phyloP scores from a whole-genome alignment of 208 protist genomes.

The Wallacemonas sp. region DNA sequence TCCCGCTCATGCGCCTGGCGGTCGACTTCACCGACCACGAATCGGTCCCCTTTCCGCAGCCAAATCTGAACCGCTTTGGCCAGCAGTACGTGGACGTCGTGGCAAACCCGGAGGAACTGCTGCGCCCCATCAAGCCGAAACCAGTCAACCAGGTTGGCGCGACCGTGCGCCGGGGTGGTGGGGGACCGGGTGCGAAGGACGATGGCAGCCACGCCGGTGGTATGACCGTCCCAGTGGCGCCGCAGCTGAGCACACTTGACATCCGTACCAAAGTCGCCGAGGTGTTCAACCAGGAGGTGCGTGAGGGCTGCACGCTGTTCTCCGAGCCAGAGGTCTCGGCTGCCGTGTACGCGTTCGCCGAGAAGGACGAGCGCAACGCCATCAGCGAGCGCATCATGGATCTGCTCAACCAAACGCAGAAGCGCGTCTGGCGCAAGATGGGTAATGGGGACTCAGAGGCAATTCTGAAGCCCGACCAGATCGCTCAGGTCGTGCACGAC shows the following conservation, averaged over 20 bases:
- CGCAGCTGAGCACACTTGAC: slow-evolving; percentile 62
- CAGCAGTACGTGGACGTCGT: slow-evolving; percentile 89
- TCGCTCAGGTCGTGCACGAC: slow-evolving; percentile 46
- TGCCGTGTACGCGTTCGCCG: slow-evolving; percentile 87
- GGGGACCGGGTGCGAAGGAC: background rate
- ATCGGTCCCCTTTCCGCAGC: slow-evolving; percentile 79
- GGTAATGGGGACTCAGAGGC: slow-evolving; percentile 49
- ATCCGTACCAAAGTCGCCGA: slow-evolving; percentile 86
- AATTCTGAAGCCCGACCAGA: slow-evolving; percentile 54
- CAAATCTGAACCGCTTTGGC: slow-evolving; percentile 86
- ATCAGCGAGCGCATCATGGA: slow-evolving; percentile 81
- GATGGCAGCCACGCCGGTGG: background rate
- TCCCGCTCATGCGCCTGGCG: slow-evolving; percentile 77
- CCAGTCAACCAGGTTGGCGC: slow-evolving; percentile 14
- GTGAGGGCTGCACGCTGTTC: slow-evolving; percentile 74
- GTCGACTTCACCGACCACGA: slow-evolving; percentile 81
- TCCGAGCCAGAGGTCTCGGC: slow-evolving; percentile 81
- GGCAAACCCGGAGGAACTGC: slow-evolving; percentile 79
- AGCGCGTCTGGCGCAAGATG: slow-evolving; percentile 66
- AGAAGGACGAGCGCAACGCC: slow-evolving; percentile 83
- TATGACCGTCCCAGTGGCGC: slow-evolving; percentile 38
- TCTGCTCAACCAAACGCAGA: slow-evolving; percentile 70
- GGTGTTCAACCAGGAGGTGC: slow-evolving; percentile 75
- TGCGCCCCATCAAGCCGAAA: slow-evolving; percentile 73
- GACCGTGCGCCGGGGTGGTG: background rate